Conservation (phyloP, 371 early-diverging fungal genomes). For the Encephalitozoon hellem region DNA sequence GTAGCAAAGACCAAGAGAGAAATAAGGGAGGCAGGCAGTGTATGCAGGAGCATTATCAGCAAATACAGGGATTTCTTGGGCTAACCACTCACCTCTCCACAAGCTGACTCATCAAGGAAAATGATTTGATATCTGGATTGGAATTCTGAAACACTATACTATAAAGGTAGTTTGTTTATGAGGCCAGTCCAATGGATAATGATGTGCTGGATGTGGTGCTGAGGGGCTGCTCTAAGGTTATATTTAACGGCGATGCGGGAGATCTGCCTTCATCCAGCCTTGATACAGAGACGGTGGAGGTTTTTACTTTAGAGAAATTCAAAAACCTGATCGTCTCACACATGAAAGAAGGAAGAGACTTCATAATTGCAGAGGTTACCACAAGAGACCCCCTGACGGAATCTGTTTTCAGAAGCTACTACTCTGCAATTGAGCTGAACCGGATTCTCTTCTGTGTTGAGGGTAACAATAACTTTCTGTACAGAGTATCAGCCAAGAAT, state of each 20-base stretch:
- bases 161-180: constrained; percentile 4
- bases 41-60: background rate
- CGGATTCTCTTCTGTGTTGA: constrained; percentile 69
- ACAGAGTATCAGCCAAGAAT: constrained; percentile 72
- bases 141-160: constrained; percentile 3
- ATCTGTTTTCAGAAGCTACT: constrained; percentile 63
- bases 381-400: constrained; percentile 66
- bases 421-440: constrained; percentile 71
- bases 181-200: background rate
- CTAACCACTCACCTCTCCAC: background rate
- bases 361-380: constrained; percentile 69
- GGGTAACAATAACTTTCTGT: constrained; percentile 57
- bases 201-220: background rate
- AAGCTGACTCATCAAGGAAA: background rate
- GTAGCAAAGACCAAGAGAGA: background rate
- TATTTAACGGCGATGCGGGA: background rate
- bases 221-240: background rate
- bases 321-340: constrained; percentile 64
- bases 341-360: constrained; percentile 65
- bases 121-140: background rate
- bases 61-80: background rate
- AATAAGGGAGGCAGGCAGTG: background rate
- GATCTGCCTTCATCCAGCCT: constrained; percentile 46
- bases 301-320: constrained; percentile 70
- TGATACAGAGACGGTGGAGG: constrained; percentile 65